Evolutionary conservation across 2,329 filamentous ascomycete genomes (phyloP).

Genomic region (Aspergillus viridinutans): DNA sequence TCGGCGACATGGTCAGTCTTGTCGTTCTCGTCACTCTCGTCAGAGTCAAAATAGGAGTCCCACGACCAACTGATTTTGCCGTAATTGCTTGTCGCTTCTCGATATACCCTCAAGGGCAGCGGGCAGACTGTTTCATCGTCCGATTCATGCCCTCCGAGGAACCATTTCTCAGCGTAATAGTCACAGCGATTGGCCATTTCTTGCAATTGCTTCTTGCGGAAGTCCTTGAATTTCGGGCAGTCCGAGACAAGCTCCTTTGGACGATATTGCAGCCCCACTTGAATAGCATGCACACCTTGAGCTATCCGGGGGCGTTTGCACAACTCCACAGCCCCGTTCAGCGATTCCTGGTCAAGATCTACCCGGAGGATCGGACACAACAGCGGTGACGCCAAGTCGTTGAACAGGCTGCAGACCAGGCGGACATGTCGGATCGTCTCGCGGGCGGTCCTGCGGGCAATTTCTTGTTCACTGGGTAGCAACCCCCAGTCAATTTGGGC

Average conservation of each 20-base stretch:
- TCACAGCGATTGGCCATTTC: neutral
- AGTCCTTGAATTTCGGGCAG: neutral
- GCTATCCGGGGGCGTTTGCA: neutral
- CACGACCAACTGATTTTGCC: rapidly evolving
- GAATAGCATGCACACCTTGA: neutral
- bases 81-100: too few species aligned
- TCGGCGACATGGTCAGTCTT: neutral
- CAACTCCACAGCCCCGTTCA: neutral
- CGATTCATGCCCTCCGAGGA: too few species aligned
- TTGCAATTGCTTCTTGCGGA: neutral
- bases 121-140: too few species aligned
- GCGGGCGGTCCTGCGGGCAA: neutral
- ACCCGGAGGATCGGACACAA: neutral
- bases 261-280: neutral
- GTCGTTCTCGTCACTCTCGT: neutral
- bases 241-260: neutral
- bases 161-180: neutral
- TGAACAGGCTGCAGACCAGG: neutral
- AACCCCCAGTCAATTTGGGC: neutral
- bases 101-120: too few species aligned
- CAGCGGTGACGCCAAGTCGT: neutral
- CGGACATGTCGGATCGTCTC: neutral
- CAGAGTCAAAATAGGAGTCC: neutral
- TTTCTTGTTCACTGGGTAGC: neutral
- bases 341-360: neutral